Conservation (phyloP, 441 rosid genomes). For the Sinapis alba region DNA sequence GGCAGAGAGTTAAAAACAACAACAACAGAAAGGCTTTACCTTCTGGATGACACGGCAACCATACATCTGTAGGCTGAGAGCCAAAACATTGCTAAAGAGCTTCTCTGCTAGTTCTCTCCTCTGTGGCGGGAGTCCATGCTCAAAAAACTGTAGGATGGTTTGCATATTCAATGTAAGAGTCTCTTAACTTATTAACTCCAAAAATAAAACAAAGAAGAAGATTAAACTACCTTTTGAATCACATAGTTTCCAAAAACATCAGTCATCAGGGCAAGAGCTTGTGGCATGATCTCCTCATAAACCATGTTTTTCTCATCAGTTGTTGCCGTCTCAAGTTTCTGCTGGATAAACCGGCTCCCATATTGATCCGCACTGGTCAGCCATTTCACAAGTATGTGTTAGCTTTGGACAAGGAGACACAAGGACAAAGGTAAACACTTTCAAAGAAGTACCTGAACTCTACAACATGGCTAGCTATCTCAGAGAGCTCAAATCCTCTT, state of each 20-base stretch:
- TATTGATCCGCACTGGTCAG: conserved; percentile 77
- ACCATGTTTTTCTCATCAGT: too few species aligned
- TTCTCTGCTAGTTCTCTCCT: conserved; percentile 70
- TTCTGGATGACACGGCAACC: conserved; percentile 89
- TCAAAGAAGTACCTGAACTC: neutral
- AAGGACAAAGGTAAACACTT: neutral
- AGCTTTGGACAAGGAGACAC: neutral
- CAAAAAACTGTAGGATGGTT: conserved; percentile 61
- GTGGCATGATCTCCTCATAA: too few species aligned
- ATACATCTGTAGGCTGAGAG: conserved; percentile 85
- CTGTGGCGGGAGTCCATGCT: too few species aligned
- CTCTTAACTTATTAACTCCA: neutral
- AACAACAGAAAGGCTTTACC: too few species aligned
- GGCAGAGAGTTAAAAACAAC: neutral
- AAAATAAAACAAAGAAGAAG: conserved; percentile 8
- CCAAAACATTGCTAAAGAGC: conserved; percentile 64
- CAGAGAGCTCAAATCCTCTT: neutral
- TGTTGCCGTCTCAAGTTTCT: too few species aligned
- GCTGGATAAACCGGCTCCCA: conserved; percentile 90
- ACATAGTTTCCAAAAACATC: conserved; percentile 96
- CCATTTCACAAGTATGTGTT: neutral
- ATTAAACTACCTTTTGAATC: conserved; percentile 67
- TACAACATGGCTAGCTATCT: neutral
- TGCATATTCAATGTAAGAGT: neutral
- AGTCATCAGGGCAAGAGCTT: too few species aligned